Base-by-base conservation (phyloP, 768 basidiomycete genomes). In the Podaxis sp. region DNA sequence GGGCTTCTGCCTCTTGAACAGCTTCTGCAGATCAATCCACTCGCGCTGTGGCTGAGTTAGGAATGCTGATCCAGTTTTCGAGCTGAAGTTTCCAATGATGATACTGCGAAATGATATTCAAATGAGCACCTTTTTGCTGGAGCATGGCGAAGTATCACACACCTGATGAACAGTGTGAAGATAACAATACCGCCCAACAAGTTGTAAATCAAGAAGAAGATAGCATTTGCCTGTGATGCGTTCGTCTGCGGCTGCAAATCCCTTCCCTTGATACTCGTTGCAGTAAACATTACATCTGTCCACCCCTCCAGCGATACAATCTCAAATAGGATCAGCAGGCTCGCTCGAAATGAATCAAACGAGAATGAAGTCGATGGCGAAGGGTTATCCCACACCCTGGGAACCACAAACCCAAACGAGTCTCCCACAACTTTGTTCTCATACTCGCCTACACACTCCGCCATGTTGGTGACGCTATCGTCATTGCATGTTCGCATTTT, bases 231-330 rank as follows among this genome's bases (percentile, higher is more conserved):
- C 65, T 92, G 91, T 0, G 89, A 83, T 1, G 82, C 84, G 65
- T 96, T 91, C 44, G 76, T 81, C 63, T 82, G 75, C 0, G 94
- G 92, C 71, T 97, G 95, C 59, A 75, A 75, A 30, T 86, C 85
- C 22, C 66, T 71, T 4, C 89, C 92, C 1, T 84, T 88, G 66
- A 97, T 90, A 65, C 87, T 86, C 73, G 91, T 91, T 1, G 89
- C 89, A 26, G 88, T 82, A 40, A 75, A 77, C 90, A 97, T 90
- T 55, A 95, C 96, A 70, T 96, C 93, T n/a, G 92, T 84, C 96
- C 96, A 98, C 2, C 96, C 96, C 76, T 96, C 95, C 54, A 97
- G 77, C 0, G 95, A 96, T 24, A 98, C 93, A 67, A 96, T 95
- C 76, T 99, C 96, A 69, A 97, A 98, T 1, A 98, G 82, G 69